Conservation (phyloP, 768 basidiomycete species). For the Mycena maculata region DNA sequence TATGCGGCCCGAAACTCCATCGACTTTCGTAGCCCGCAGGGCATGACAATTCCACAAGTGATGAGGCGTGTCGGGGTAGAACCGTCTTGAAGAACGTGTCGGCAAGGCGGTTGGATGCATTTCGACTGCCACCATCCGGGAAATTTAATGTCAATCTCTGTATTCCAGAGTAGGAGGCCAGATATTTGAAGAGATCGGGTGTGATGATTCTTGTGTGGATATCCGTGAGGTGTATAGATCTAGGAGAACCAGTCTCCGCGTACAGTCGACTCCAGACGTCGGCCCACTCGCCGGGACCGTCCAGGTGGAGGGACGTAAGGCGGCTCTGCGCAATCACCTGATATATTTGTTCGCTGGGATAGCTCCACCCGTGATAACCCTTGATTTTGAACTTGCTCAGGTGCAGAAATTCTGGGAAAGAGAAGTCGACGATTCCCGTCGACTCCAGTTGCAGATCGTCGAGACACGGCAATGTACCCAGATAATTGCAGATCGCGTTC, state of each 20-base stretch:
- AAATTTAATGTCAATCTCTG: not conserved
- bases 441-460: not conserved
- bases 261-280: not conserved
- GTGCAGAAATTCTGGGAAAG: not conserved
- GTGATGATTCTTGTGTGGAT: not conserved
- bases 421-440: not conserved
- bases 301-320: not conserved
- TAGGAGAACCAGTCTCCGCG: not conserved
- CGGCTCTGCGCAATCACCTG: not conserved
- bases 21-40: not conserved
- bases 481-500: not conserved
- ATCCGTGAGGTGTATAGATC: not conserved
- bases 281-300: not conserved
- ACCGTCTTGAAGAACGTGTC: not conserved
- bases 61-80: not conserved
- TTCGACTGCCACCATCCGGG: not conserved
- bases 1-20: conserved; percentile 10
- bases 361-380: not conserved
- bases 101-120: not conserved
- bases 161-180: conserved; percentile 9
- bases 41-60: not conserved
- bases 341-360: not conserved
- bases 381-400: not conserved
- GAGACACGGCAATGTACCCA: not conserved
- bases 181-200: not conserved